Evolutionary conservation across 352 stramenopile genomes (phyloP).

Genomic region (Pythium folliculosum): DNA sequence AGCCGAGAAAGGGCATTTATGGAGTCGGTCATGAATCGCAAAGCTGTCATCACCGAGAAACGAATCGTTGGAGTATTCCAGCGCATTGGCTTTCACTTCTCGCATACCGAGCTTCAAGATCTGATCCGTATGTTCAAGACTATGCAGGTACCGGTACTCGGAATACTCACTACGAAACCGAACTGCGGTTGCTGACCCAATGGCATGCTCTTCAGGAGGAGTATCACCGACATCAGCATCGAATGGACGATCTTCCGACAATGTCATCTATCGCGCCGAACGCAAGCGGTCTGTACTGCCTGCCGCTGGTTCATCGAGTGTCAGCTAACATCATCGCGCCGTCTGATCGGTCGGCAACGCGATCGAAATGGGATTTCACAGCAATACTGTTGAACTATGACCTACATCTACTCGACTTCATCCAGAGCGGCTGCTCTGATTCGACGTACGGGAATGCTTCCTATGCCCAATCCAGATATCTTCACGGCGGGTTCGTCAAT

Average conservation of each 20-base stretch:
- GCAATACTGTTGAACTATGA: slow-evolving; percentile 60
- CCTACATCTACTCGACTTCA: slow-evolving; percentile 62
- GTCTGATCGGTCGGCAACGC: slow-evolving; percentile 20
- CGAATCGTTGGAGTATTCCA: slow-evolving; percentile 52
- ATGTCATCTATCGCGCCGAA: slow-evolving; percentile 56
- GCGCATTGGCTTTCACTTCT: slow-evolving; percentile 62
- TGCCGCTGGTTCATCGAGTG: slow-evolving; percentile 48
- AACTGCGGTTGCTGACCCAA: background rate
- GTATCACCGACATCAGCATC: slow-evolving; percentile 46
- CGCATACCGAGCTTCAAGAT: slow-evolving; percentile 43
- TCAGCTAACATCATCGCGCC: slow-evolving; percentile 48
- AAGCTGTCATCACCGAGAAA: slow-evolving; percentile 60
- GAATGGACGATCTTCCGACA: slow-evolving; percentile 63
- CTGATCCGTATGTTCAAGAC: slow-evolving; percentile 49
- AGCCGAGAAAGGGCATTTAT: slow-evolving; percentile 59
- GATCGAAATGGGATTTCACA: slow-evolving; percentile 55
- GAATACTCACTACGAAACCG: background rate
- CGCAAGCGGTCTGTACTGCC: slow-evolving; percentile 39
- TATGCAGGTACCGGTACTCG: slow-evolving; percentile 49
- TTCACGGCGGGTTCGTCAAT: slow-evolving; percentile 53
- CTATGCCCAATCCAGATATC: slow-evolving; percentile 48
- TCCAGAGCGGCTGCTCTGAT: slow-evolving; percentile 50
- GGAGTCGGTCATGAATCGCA: slow-evolving; percentile 64
- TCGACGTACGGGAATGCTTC: slow-evolving; percentile 34
- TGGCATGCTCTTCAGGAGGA: slow-evolving; percentile 34